Base-by-base conservation (phyloP, 768 basidiomycete species). In the Lactarius hengduanensis region DNA sequence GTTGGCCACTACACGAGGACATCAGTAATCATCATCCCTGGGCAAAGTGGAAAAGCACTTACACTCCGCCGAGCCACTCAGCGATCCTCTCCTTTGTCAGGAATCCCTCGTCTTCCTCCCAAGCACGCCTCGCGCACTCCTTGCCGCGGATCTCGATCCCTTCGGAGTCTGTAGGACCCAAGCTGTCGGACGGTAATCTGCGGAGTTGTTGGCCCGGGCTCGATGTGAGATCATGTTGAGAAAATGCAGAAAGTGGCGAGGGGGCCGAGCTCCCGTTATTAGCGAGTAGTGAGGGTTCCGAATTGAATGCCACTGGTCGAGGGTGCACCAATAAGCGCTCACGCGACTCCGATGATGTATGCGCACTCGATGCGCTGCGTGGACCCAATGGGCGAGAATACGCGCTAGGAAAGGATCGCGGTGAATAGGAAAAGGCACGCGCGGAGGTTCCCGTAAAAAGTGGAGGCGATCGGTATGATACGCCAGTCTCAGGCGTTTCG, bases 41-140 rank as follows among this genome's bases (percentile, higher is more conserved):
- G 45, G 36, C 61, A 45, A 69, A 57, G 53, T 54, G 22, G 8
- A 89, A 55, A 55, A 50, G n/a, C 9, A 89, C 96, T 79, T 71
- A 98, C 95, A 84, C 79, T 74, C 93, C 90, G 71, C 97, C 97
- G 47, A 99, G 82, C 89, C 93, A 99, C 76, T 97, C 94, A 1
- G 96, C 95, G 71, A 98, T 93, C 79, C 96, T 96, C 72, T 96
- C 94, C 73, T 88, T 88, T 16, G 86, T 80, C 71, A 96, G 75
- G 74, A 95, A 96, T 18, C 82, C 82, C 70, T 90, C 90, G 72
- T 98, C 94, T 71, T 95, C 94, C 38, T 85, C 83, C 84, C 92
- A 93, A 76, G 92, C 96, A 63, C 87, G 84, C 41, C 80, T 77
- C 0, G 96, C 95, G 54, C 92, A 76, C 59, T 88, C 88, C 72